Base-by-base conservation (phyloP, 148 eudicot genomes). In the Chenopodium suecicum region DNA sequence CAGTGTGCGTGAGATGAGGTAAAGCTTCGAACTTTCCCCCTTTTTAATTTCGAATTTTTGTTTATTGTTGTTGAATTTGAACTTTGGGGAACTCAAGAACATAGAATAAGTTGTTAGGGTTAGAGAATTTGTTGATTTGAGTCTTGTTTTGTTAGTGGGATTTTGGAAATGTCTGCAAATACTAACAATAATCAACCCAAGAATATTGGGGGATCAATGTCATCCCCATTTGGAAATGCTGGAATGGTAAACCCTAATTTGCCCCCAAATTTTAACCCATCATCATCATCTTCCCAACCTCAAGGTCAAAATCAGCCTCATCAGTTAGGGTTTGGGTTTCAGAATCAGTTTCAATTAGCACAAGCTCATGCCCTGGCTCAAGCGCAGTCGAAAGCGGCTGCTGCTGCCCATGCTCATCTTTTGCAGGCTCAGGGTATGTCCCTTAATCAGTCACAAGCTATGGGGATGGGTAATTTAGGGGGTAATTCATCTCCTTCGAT, bases 391-490 rank as follows among this genome's bases (percentile, higher is more conserved):
- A 86, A 83, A 62, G 89, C 88, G 54, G 54, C 54, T 50, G 54
- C 54, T 50, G 54, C 54, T 50, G 54, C 54, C 54, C 54, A 50
- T 50, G 90, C 91, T 34, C 94, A 90, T 58, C 86, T 91, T 46
- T 71, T 92, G 65, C 98, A 91, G 67, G 93, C 92, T 73, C 93
- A 91, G 78, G 94, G 94, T 76, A 63, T 90, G 25, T 72, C 90
- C 44, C 75, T 91, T 20, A 87, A 86, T 81, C 98, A 86, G 79
- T 83, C 86, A 3, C 92, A 87, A 79, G 44, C 83, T 4, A 44
- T 85, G 29, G 94, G 95, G 74, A 78, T 90, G 9, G 88, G 87
- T 9, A 86, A 85, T 56, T 52, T 83, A 22, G 90, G 88, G 46
- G 58, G 82, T 50, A 13, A 13, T 4, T 69, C 89, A 62, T 86